Conservation (phyloP, 2,329 filamentous ascomycete genomes). For the Pseudopithomyces chartarum region DNA sequence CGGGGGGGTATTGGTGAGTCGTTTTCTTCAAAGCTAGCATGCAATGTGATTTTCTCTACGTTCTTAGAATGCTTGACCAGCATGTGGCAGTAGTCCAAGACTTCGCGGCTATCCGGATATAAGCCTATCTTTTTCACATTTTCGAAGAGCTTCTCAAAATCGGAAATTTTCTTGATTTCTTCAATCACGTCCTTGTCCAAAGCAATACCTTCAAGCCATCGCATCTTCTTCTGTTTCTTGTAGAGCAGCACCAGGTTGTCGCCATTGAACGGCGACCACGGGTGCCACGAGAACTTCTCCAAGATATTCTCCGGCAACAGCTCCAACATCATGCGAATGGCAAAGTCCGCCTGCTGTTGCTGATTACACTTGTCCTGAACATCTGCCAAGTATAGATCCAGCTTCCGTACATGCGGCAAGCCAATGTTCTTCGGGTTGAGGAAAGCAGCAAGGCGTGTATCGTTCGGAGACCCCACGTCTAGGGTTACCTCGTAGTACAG, state of each 20-base stretch:
- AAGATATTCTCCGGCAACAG: slow-evolving; percentile 55
- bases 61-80: slow-evolving; percentile 48
- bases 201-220: slow-evolving; percentile 55
- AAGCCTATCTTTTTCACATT: slow-evolving; percentile 51
- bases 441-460: slow-evolving; percentile 51
- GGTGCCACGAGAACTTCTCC: slow-evolving; percentile 57
- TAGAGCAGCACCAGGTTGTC: slow-evolving; percentile 56
- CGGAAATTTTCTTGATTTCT: slow-evolving; percentile 49
- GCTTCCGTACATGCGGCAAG: slow-evolving; percentile 51
- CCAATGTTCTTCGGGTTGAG: slow-evolving; percentile 54
- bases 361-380: slow-evolving; percentile 51
- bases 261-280: slow-evolving; percentile 53
- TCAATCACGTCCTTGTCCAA: slow-evolving; percentile 49
- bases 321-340: slow-evolving; percentile 55
- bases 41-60: slow-evolving; percentile 54
- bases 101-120: slow-evolving; percentile 53
- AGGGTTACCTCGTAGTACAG: slow-evolving; percentile 55
- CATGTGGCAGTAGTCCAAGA: slow-evolving; percentile 50
- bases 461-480: slow-evolving; percentile 52
- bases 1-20: slow-evolving; percentile 41
- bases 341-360: slow-evolving; percentile 53
- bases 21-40: slow-evolving; percentile 52
- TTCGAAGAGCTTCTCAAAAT: slow-evolving; percentile 48
- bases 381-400: slow-evolving; percentile 54
- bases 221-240: slow-evolving; percentile 55